Evolutionary conservation across 2,329 filamentous ascomycete species (phyloP), one percentile per base, ranked within the genome.

Genomic region (Fusarium sp.): DNA sequence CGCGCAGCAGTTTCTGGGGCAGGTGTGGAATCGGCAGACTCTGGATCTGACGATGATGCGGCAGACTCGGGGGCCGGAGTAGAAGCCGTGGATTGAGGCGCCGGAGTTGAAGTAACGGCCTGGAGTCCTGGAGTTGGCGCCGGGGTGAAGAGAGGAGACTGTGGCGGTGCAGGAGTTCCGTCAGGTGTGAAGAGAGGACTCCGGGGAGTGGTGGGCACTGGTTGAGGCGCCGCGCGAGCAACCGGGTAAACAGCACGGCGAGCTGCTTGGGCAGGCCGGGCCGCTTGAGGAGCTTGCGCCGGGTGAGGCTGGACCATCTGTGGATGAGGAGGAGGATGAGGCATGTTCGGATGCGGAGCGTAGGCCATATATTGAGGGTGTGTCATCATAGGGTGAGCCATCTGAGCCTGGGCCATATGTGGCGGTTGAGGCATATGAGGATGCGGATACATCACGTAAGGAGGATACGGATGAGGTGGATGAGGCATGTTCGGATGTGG

Each of bases 91-190:
- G 28, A 9, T 15, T 36, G 20, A 12, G 28, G 21, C 9, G 11
- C 28, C 1, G 53, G 36, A 2, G 28, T 42, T 3, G 36, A 34
- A 21, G 26, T n/a, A n/a, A 20, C 24, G 8, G 42, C 44, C 6
- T 21, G 19, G 6, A n/a, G n/a, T n/a, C n/a, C n/a, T n/a, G n/a
- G 11, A 19, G 54, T 34, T 6, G 46, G 60, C 10, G 20, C 34
- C 6, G 58, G 40, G 21, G 58, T 60, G 14, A 60, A 61, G 3
- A 61, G 23, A 24, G 55, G 32, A 10, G 46, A 28, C 39, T 28
- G 46, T 12, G 12, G 30, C 11, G 34, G 34, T 19, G 7, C 17
- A 19, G 34, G 34, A 36, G 34, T 36, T n/a, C 34, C 34, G 17
- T 55, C 24, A 11, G 48, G 39, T 34, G 40, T 39, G 20, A 40